Conservation (phyloP, 495 filamentous ascomycete species). For the Diplogelasinospora grovesii region DNA sequence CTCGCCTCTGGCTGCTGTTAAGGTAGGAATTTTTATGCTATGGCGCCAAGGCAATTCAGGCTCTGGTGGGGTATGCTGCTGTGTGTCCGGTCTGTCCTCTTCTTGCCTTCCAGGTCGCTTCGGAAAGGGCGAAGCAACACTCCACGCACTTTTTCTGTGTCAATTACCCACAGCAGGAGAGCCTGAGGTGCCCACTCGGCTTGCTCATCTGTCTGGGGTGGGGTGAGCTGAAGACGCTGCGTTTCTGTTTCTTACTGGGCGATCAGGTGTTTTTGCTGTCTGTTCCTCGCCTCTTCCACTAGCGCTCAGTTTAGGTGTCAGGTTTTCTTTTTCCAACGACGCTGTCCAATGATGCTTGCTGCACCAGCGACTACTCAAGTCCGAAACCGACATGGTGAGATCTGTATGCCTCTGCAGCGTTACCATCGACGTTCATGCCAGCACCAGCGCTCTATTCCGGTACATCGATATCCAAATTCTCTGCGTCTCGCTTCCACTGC, state of each 20-base stretch:
- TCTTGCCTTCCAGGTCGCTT: background rate
- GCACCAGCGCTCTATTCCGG: background rate
- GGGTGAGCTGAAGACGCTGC: too few species aligned
- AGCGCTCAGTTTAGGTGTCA: slow-evolving; percentile 11
- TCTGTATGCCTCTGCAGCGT: slow-evolving; percentile 1
- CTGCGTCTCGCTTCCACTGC: slow-evolving; percentile 12
- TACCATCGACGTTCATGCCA: background rate
- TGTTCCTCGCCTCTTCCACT: slow-evolving; percentile 14
- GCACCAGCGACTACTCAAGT: background rate
- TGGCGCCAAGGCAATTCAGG: slow-evolving; percentile 14
- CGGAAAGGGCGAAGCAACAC: too few species aligned
- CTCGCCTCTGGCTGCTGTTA: slow-evolving; percentile 11
- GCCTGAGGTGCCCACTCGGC: background rate
- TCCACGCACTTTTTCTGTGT: background rate
- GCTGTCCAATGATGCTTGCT: slow-evolving; percentile 8
- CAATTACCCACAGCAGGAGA: too few species aligned
- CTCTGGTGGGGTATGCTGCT: slow-evolving; percentile 9
- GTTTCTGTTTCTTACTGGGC: background rate
- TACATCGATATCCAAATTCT: slow-evolving; percentile 3
- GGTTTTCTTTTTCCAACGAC: slow-evolving; percentile 1
- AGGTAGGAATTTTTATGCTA: slow-evolving; percentile 14
- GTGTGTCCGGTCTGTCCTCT: background rate
- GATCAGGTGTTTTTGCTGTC: slow-evolving; percentile 11
- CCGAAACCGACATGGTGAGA: slow-evolving; percentile 11
- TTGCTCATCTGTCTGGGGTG: background rate